Evolutionary conservation across 2,329 filamentous ascomycete genomes (phyloP), one percentile per base, ranked within the genome.

Genomic region (Apiospora rasikravindrae): DNA sequence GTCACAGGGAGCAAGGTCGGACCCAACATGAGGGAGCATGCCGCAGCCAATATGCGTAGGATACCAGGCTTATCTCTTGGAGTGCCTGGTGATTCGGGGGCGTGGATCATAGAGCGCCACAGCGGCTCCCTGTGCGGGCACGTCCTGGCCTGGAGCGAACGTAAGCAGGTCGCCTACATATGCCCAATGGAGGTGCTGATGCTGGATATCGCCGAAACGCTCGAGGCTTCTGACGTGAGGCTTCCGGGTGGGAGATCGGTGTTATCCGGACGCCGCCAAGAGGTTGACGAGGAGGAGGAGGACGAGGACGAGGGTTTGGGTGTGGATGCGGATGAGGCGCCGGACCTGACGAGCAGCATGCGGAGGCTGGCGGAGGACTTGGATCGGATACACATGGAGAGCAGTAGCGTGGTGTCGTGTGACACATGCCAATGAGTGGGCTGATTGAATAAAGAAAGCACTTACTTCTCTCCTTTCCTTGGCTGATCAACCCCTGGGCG

Each of bases 121-220:
- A 87, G 91, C n/a, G 94, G 94, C 1, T 89, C 91, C 49, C 90
- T 98, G 3, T 96, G 94, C 76, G 96, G 96, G 0, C 96, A 98
- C 77, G 94, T 98, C 0, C 87, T 98, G 16, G 96, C 96, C 0
- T 97, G 93, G 91, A 96, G 93, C 76, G 89, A 91, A 74, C 90
- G 91, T 73, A 96, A 93, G 78, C 90, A 90, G 57, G 91, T 94
- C 6, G 95, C 95, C 0, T 98, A 98, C 81, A 96, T 98, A 73
- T 96, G 94, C 73, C 96, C 96, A 0, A 98, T 98, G 96, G 94
- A 98, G 72, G 88, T 98, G 2, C 84, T 98, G 16, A 86, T 98
- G 14, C 89, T 92, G 40, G 96, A 98, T 78, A 97, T 98, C 71
- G 92, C 91, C 40, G 89, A 93, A 74, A 95, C 92, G 0, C 85